These are phyloP conservation scores for Grigorovia yakushimaensis DNA, from an alignment of 805 yeast species.

Conservation along the genomic window DNA sequence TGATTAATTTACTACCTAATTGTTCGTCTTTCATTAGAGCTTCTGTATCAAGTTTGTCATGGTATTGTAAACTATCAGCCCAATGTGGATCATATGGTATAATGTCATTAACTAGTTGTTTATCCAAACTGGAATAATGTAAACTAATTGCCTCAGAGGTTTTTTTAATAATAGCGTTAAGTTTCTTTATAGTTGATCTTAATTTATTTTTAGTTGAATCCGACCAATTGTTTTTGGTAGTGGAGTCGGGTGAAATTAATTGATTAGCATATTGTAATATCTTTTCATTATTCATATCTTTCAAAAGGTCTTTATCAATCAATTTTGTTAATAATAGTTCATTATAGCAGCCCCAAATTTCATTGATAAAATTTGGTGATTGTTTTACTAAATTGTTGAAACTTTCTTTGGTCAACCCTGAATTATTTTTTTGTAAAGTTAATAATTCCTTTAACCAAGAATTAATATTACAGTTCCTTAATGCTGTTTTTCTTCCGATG, in stretches of 20 bases:
- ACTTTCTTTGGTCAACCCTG: conserved; percentile 7
- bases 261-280: conserved; percentile 8
- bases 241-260: conserved; percentile 14
- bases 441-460: not conserved
- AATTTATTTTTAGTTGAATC: conserved; percentile 17
- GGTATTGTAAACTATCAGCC: conserved; percentile 37
- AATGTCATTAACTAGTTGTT: conserved; percentile 15
- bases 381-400: conserved; percentile 33
- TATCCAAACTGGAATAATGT: conserved; percentile 22
- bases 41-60: conserved; percentile 35
- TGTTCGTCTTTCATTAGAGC: conserved; percentile 43
- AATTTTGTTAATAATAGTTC: conserved; percentile 17
- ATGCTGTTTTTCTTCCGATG: not conserved
- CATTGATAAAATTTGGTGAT: conserved; percentile 15
- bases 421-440: not conserved
- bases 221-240: conserved; percentile 11
- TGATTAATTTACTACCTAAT: conserved; percentile 35
- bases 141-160: conserved; percentile 21
- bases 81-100: conserved; percentile 42
- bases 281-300: conserved; percentile 9
- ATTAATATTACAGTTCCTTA: not conserved
- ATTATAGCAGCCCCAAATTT: conserved; percentile 16
- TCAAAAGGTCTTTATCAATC: conserved; percentile 7
- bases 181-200: conserved; percentile 19
- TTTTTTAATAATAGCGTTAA: conserved; percentile 19